phyloP scores from a whole-genome alignment of 2,329 filamentous ascomycete genomes.

The Cladosporium cucumerinum region DNA sequence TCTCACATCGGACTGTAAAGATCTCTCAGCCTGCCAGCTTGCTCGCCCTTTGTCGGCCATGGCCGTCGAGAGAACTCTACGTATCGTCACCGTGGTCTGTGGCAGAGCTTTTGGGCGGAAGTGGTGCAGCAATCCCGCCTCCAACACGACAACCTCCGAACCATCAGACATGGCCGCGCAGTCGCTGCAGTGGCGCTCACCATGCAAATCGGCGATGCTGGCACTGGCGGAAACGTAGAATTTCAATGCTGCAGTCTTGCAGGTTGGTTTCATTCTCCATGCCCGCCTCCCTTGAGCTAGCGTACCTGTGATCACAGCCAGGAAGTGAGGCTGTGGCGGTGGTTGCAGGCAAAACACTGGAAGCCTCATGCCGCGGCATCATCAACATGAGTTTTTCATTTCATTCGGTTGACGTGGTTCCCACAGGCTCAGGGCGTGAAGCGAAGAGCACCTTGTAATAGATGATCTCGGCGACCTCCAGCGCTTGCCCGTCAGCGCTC shows the following conservation, averaged over 20 bases:
- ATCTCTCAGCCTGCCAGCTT: not conserved
- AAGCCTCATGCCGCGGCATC: not conserved
- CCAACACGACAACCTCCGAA: not conserved
- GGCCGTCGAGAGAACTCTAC: not conserved
- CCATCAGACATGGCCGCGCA: not conserved
- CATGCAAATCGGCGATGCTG: not conserved
- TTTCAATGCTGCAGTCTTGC: not conserved
- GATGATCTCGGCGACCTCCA: slow-evolving; percentile 85
- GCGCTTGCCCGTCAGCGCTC: slow-evolving; percentile 43
- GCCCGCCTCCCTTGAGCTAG: not conserved
- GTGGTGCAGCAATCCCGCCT: not conserved
- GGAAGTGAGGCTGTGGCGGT: not conserved
- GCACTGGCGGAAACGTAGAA: fast-evolving
- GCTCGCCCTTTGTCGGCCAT: not conserved
- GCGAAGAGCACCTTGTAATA: slow-evolving; percentile 85
- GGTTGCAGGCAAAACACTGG: not conserved
- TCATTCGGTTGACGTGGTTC: slow-evolving; percentile 23
- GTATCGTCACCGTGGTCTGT: too few species aligned
- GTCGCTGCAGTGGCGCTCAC: not conserved
- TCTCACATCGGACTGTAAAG: not conserved
- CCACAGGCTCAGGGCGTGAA: slow-evolving; percentile 78
- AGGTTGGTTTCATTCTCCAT: not conserved
- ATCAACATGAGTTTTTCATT: not conserved
- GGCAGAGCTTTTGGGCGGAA: not conserved
- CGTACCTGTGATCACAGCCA: not conserved